These are phyloP conservation scores for Zasmidium angulare DNA, from an alignment of 2,329 filamentous ascomycete species.

Conservation along the genomic window DNA sequence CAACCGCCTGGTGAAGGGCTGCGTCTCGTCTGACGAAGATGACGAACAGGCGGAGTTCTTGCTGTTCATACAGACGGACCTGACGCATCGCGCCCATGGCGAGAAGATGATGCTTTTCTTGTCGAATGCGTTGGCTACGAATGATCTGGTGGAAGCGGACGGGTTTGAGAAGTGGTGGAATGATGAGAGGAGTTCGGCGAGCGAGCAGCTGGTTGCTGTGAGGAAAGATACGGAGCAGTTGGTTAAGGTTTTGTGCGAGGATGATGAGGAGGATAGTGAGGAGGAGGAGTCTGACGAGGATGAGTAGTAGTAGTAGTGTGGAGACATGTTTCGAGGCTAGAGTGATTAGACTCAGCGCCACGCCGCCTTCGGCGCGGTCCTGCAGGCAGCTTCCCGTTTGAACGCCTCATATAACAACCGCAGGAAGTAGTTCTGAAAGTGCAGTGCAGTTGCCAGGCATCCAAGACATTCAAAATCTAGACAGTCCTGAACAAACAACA, in stretches of 20 bases:
- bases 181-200: slow-evolving; percentile 66
- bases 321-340: too few relatives aligned
- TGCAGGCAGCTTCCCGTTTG: too few relatives aligned
- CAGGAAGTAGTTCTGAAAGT: too few relatives aligned
- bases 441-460: too few relatives aligned
- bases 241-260: slow-evolving; percentile 75
- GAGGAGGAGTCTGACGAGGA: slow-evolving; percentile 49
- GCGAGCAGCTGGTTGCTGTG: slow-evolving; percentile 67
- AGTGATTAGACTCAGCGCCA: too few relatives aligned
- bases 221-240: slow-evolving; percentile 73
- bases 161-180: slow-evolving; percentile 88
- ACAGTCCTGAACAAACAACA: too few relatives aligned
- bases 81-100: slow-evolving; percentile 64
- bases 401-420: too few relatives aligned
- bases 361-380: too few relatives aligned
- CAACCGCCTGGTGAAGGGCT: slow-evolving; percentile 60
- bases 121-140: slow-evolving; percentile 79
- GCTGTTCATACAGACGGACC: slow-evolving; percentile 76
- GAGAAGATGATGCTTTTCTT: slow-evolving; percentile 71
- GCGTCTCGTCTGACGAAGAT: slow-evolving; percentile 48
- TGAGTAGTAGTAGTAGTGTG: slow-evolving; percentile 17
- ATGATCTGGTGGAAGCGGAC: slow-evolving; percentile 86
- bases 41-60: slow-evolving; percentile 83
- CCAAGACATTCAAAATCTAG: too few relatives aligned
- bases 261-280: slow-evolving; percentile 67